These are phyloP conservation scores for Corymbia maculata DNA, from an alignment of 345 rosid genomes.

Conservation along the genomic window DNA sequence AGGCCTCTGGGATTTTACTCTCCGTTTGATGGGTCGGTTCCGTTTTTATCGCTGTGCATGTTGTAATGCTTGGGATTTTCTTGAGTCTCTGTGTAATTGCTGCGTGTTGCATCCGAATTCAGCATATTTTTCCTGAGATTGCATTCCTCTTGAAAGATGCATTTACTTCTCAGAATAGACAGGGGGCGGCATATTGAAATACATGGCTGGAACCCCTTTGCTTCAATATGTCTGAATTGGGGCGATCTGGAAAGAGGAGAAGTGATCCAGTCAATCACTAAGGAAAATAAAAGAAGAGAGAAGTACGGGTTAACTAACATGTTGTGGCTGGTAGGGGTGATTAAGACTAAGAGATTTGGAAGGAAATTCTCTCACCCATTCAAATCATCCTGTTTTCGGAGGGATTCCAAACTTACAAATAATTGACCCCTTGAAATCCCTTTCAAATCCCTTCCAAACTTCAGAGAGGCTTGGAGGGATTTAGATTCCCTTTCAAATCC, in stretches of 20 bases:
- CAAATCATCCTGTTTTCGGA: background rate
- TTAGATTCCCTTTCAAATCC: too few relatives aligned
- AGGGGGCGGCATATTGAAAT: background rate
- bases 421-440: too few relatives aligned
- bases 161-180: background rate
- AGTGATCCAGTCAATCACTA: background rate
- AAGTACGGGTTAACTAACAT: background rate
- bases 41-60: background rate
- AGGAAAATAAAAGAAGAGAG: background rate
- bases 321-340: background rate
- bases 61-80: background rate
- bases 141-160: background rate
- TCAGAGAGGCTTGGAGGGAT: too few relatives aligned
- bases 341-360: background rate
- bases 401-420: background rate
- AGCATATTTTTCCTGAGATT: background rate
- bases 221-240: background rate
- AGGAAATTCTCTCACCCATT: background rate
- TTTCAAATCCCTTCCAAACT: too few relatives aligned
- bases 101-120: background rate
- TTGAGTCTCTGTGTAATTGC: background rate
- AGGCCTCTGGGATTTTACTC: conserved; percentile 69
- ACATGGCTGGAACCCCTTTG: background rate
- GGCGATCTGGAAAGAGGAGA: background rate
- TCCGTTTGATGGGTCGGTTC: conserved; percentile 61